Base-by-base conservation (phyloP, 78 protist genomes). In the Blattamonas nauphoetae region DNA sequence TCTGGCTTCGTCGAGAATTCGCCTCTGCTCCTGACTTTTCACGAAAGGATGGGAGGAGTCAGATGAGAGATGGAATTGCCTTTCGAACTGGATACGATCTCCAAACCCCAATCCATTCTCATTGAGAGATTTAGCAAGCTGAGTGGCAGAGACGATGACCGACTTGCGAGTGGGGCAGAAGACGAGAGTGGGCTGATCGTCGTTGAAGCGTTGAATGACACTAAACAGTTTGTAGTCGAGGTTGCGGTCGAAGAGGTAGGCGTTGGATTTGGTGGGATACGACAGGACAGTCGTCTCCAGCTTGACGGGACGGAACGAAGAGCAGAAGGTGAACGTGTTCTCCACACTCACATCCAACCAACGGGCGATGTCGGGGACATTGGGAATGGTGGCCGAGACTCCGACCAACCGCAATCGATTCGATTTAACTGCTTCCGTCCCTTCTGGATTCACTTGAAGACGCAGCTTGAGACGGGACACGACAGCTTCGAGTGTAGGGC, bases 331-430 rank as follows among this genome's bases (percentile, higher is more conserved):
- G 0, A 43, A 3, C 36, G 78, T 44, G 33, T 1, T 3, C 0
- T 1, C 64, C 6, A 0, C 63, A 5, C 38, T 55, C 36, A 81
- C 81, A 11, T 5, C 0, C 3, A 78, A 1, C 86, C 94, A 84
- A 0, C 0, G 42, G 32, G 89, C 91, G 1, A 92, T 46, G 44
- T 92, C 94, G 0, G 46, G 43, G 33, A 41, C 11, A 44, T 92
- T 92, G 1, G 93, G 88, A 11, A 92, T 89, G 1, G 95, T 93
- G 42, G 93, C 95, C 0, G 90, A 86, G 32, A 89, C 80, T n/a
- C 91, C 94, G 1, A 92, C 79, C 34, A 89, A 87, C 0, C 93
- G 88, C 41, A 89, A 21, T 33, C 21, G 41, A 29, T 42, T 11
- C 11, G 80, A 77, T 85, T 85, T 11, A 63, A 85, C 71, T 55